Evolutionary conservation across 768 basidiomycete species (phyloP).

Genomic region (Leucocoprinus birnbaumii): DNA sequence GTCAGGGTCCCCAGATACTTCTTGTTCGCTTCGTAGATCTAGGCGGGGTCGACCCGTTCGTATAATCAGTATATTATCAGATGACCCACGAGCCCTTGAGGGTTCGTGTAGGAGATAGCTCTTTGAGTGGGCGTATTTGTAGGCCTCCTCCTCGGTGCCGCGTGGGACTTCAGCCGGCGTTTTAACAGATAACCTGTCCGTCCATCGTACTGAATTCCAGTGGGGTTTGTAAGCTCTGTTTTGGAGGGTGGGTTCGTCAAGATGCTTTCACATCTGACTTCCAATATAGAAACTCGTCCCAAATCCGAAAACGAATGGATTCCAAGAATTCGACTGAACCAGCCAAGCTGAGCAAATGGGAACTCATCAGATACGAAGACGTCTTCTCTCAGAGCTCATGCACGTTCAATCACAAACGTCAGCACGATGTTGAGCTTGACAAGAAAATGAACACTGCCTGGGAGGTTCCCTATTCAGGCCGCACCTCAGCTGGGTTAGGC

Average conservation of each 20-base stretch:
- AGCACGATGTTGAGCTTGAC: no score
- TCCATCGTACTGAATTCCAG: neutral
- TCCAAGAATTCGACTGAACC: neutral
- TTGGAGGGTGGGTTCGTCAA: neutral
- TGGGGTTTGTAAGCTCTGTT: neutral
- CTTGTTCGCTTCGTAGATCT: slow-evolving; percentile 2
- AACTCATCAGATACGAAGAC: no score
- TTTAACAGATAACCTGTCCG: neutral
- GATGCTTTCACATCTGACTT: neutral
- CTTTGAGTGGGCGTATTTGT: neutral
- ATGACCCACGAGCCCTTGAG: neutral
- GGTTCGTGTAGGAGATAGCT: neutral
- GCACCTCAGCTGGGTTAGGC: no score
- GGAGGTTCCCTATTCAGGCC: no score
- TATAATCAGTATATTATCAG: neutral
- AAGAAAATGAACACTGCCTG: no score
- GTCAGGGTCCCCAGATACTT: neutral
- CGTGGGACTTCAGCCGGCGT: neutral
- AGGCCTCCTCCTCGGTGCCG: slow-evolving; percentile 3
- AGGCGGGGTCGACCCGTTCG: neutral
- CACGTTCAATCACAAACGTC: no score
- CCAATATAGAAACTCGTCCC: neutral
- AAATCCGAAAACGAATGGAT: neutral
- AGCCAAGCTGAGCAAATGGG: no score
- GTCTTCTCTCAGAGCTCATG: no score